phyloP scores from a whole-genome alignment of 2,329 filamentous ascomycete species.

The Ceratocystis destructans region DNA sequence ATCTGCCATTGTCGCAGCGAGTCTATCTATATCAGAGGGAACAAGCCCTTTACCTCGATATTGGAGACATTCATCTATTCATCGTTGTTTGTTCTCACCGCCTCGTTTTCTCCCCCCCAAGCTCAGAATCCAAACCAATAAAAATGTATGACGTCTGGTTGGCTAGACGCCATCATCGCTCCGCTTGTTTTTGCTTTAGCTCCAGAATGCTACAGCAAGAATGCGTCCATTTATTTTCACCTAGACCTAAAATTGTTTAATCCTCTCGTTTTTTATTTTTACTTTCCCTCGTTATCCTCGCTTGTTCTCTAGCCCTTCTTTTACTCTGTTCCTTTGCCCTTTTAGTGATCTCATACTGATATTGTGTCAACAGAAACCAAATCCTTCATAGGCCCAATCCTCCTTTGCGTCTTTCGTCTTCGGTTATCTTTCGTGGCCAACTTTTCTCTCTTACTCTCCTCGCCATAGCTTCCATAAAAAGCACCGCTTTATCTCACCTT shows the following conservation, averaged over 20 bases:
- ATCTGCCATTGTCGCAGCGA: too few relatives aligned
- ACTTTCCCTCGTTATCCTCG: background rate
- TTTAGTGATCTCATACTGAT: constrained; percentile 1
- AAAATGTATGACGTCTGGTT: background rate
- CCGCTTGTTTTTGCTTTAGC: background rate
- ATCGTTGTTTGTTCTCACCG: background rate
- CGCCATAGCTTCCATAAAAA: background rate
- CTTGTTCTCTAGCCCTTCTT: background rate
- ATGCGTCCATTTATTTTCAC: background rate
- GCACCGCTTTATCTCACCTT: constrained; percentile 10
- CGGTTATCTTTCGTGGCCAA: constrained; percentile 5
- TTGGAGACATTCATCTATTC: background rate
- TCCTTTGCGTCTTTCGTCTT: background rate
- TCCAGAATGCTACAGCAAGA: background rate
- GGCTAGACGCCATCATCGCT: background rate
- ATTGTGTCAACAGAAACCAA: background rate
- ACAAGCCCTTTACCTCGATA: background rate
- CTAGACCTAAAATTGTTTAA: background rate
- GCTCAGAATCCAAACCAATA: background rate
- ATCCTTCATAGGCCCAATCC: background rate
- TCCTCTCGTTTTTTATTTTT: background rate
- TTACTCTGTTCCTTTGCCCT: background rate
- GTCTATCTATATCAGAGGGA: too few relatives aligned
- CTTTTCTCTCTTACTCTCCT: background rate
- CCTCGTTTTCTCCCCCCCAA: background rate